These are phyloP conservation scores for Paracorniculantispora psalliotae DNA, from an alignment of 2,329 filamentous ascomycete species.

Conservation along the genomic window DNA sequence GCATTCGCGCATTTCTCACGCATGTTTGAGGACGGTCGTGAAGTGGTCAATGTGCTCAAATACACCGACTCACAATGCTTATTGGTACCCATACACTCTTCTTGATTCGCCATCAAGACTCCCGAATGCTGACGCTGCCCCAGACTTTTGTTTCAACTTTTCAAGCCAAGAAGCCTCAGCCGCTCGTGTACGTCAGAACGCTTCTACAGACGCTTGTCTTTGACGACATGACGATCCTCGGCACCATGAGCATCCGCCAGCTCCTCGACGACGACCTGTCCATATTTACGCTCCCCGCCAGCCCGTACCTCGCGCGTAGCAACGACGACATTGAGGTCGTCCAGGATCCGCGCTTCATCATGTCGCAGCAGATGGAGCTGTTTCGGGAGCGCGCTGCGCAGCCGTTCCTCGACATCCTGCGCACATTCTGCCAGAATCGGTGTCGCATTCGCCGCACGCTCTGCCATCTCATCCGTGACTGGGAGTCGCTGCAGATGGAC, in stretches of 20 bases:
- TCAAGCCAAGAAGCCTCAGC: constrained; percentile 74
- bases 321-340: constrained; percentile 75
- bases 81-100: constrained; percentile 43
- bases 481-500: constrained; percentile 78
- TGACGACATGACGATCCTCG: constrained; percentile 64
- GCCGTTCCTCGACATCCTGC: constrained; percentile 77
- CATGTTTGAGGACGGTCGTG: constrained; percentile 66
- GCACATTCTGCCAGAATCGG: constrained; percentile 82
- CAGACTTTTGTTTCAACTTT: constrained; percentile 71
- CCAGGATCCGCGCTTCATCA: constrained; percentile 67
- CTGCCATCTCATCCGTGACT: constrained; percentile 75
- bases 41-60: constrained; percentile 62
- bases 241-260: constrained; percentile 63
- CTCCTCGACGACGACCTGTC: constrained; percentile 80
- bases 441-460: constrained; percentile 87
- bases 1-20: constrained; percentile 65
- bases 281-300: constrained; percentile 67
- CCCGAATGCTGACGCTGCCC: neutral
- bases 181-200: constrained; percentile 77
- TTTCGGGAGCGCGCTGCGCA: constrained; percentile 58
- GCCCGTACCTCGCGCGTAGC: constrained; percentile 62
- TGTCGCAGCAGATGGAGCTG: constrained; percentile 68
- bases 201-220: constrained; percentile 73
- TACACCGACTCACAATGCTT: constrained; percentile 66
- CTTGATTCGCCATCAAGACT: too few species aligned